Conservation (phyloP, 768 basidiomycete genomes). For the Pilatotrama ljubarskyi region DNA sequence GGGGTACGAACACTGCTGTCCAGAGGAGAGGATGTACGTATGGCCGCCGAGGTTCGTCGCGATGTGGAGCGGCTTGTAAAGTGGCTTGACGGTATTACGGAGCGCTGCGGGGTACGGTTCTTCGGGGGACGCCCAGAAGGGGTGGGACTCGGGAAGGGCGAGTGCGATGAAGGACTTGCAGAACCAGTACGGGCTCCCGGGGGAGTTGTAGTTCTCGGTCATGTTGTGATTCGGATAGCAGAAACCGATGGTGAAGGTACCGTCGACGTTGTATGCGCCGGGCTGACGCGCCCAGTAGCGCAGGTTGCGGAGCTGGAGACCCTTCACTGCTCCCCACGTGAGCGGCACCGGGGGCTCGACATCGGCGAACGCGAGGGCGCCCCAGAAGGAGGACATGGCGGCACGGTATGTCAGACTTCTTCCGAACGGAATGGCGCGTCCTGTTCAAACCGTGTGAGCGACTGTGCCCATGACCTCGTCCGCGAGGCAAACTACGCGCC, state of each 20-base stretch:
- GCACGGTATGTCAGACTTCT: conserved; percentile 76
- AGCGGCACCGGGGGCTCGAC: conserved; percentile 67
- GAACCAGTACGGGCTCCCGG: conserved; percentile 80
- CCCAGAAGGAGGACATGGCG: conserved; percentile 83
- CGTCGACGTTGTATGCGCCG: conserved; percentile 59
- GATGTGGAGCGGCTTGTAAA: conserved; percentile 69
- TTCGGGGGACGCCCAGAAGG: conserved; percentile 72
- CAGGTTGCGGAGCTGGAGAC: conserved; percentile 68
- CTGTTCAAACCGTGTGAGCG: conserved; percentile 34
- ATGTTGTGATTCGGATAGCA: conserved; percentile 73
- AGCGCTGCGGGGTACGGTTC: conserved; percentile 58
- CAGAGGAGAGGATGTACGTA: conserved; percentile 71
- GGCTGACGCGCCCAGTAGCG: conserved; percentile 71
- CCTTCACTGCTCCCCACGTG: conserved; percentile 75
- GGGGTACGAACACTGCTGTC: conserved; percentile 78
- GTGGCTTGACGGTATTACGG: conserved; percentile 47
- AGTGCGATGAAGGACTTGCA: conserved; percentile 75
- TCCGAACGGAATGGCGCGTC: conserved; percentile 74
- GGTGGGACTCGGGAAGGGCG: conserved; percentile 61
- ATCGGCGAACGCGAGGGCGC: conserved; percentile 70
- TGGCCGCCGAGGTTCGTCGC: conserved; percentile 62
- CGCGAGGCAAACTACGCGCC: conserved; percentile 39
- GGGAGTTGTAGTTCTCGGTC: conserved; percentile 79
- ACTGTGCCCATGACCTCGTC: neutral
- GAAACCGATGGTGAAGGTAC: conserved; percentile 72